Percentiles rank a stretch among this genome's conserved stretches.
Evolutionary conservation across 1,139 yeast species (phyloP).

Genomic region (Taphrina flavorubra): DNA sequence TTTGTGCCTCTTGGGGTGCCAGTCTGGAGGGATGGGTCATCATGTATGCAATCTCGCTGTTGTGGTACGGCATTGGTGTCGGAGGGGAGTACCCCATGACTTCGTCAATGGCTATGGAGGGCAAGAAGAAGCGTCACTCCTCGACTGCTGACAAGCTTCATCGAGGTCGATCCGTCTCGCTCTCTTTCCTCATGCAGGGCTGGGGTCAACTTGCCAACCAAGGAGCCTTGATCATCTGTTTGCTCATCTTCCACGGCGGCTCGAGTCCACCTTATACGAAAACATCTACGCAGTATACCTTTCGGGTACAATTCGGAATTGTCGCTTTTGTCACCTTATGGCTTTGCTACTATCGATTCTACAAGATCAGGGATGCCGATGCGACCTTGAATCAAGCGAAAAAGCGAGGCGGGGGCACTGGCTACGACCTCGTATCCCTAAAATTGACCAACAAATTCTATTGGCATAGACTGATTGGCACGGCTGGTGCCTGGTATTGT

Average conservation of each 20-base stretch:
- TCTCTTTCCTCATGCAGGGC: conserved; percentile 56
- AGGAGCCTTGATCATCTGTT: conserved; percentile 51
- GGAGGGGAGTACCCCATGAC: conserved; percentile 99
- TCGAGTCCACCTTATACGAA: conserved; percentile 66
- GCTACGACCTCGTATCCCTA: conserved; percentile 51
- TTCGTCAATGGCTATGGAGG: conserved; percentile 60
- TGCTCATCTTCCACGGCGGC: conserved; percentile 58
- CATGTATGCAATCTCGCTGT: conserved; percentile 73
- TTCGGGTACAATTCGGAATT: conserved; percentile 52
- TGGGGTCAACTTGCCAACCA: conserved; percentile 57
- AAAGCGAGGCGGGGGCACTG: conserved; percentile 52
- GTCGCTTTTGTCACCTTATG: conserved; percentile 55
- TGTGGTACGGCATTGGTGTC: conserved; percentile 75
- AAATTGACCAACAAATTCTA: conserved; percentile 47
- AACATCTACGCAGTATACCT: conserved; percentile 53
- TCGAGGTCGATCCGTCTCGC: conserved; percentile 55
- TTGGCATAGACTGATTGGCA: conserved; percentile 66
- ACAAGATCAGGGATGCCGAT: conserved; percentile 53
- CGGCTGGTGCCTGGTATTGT: conserved; percentile 53
- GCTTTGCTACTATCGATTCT: conserved; percentile 53
- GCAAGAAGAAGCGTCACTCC: conserved; percentile 54
- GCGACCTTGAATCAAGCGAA: conserved; percentile 49
- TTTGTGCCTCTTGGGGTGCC: conserved; percentile 61
- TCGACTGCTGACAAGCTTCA: conserved; percentile 53
- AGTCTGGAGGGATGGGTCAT: conserved; percentile 54